phyloP scores from a whole-genome alignment of 225 moss, liverwort and hornwort species.

The Ulota crispa region DNA sequence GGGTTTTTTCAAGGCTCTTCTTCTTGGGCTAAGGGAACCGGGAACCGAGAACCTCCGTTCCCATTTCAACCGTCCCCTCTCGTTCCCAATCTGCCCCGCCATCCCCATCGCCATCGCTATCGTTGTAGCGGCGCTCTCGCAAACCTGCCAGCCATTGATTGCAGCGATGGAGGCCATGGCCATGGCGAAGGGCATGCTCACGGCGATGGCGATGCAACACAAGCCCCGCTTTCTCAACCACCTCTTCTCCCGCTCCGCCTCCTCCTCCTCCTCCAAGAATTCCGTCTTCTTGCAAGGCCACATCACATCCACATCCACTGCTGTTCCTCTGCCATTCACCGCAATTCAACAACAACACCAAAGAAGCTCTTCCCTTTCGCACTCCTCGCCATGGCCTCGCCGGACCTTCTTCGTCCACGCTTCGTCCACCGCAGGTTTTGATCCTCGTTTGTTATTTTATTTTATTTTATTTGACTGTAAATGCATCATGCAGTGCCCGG shows the following conservation, averaged over 20 bases:
- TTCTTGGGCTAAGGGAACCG: too few species aligned
- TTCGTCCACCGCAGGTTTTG: slow-evolving; percentile 34
- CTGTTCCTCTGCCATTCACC: not conserved
- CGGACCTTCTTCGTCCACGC: slow-evolving; percentile 29
- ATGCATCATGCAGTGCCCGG: not conserved
- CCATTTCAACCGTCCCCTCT: not conserved
- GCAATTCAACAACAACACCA: slow-evolving; percentile 17
- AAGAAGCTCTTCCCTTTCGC: not conserved
- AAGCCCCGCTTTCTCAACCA: slow-evolving; percentile 32
- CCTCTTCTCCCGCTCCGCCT: slow-evolving; percentile 33
- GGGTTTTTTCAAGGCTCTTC: too few species aligned
- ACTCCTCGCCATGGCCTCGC: slow-evolving; percentile 11
- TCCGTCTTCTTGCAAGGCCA: slow-evolving; percentile 25
- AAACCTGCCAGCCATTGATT: not conserved
- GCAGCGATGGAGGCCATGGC: slow-evolving; percentile 40
- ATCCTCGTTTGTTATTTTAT: not conserved
- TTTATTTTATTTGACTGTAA: not conserved
- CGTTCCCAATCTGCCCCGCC: not conserved
- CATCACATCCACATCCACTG: not conserved
- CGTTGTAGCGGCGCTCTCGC: not conserved
- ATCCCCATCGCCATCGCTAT: not conserved
- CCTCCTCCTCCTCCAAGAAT: slow-evolving; percentile 15
- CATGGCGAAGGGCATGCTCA: slow-evolving; percentile 47
- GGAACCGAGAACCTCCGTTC: too few species aligned
- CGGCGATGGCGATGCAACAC: slow-evolving; percentile 34